Evolutionary conservation across 164 flowering plant genomes (phyloP).

Genomic region (Magnolia changhungtana): DNA sequence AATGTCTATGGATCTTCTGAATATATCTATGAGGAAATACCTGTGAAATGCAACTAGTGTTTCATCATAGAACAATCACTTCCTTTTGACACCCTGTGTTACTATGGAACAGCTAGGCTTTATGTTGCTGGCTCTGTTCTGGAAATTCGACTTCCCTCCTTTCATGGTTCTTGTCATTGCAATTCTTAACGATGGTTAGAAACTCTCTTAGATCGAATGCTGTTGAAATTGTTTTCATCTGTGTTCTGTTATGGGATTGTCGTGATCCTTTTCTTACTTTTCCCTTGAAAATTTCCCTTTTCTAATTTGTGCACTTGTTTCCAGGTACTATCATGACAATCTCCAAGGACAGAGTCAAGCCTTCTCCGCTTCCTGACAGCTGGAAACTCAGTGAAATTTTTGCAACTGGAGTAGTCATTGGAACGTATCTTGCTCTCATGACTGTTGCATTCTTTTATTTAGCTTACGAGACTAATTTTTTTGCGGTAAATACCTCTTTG

Average conservation of each 20-base stretch:
- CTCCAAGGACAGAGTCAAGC: constrained; percentile 71
- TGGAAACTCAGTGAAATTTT: constrained; percentile 72
- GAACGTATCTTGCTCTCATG: constrained; percentile 51
- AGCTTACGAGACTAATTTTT: constrained; percentile 46
- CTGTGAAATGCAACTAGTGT: constrained; percentile 1
- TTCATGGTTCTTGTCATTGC: constrained; percentile 73
- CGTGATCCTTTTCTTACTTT: background rate
- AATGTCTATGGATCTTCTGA: background rate
- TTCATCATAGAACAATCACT: background rate
- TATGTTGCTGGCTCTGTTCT: constrained; percentile 43
- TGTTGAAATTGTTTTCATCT: background rate
- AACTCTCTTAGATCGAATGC: background rate
- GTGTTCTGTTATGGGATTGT: background rate
- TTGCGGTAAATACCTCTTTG: constrained; percentile 29
- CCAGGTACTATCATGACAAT: constrained; percentile 76
- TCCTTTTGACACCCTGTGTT: background rate
- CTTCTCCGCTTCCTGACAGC: constrained; percentile 65
- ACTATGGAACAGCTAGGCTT: constrained; percentile 51
- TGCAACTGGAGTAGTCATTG: constrained; percentile 58
- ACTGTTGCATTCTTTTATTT: constrained; percentile 56
- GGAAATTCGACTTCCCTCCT: constrained; percentile 64
- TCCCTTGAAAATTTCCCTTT: background rate
- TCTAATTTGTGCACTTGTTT: constrained; percentile 8
- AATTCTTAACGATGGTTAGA: constrained; percentile 64
- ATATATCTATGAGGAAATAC: background rate